phyloP scores from a whole-genome alignment of 139 green algal genomes.

The Zygnema circumcarinatum region DNA sequence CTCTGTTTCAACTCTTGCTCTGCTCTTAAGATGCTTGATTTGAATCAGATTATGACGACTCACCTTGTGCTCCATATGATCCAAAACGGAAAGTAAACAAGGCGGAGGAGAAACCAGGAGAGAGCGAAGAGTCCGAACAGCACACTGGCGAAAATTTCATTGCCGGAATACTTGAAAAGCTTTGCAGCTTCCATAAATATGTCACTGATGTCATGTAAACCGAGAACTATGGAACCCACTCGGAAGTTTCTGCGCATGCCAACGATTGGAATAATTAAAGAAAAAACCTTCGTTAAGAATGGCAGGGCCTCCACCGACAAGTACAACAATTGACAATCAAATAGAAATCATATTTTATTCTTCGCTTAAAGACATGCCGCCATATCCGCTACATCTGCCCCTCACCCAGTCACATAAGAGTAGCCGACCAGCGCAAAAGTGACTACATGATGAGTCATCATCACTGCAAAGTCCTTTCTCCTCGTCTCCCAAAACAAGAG shows the following conservation, averaged over 20 bases:
- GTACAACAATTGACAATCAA: too few species aligned
- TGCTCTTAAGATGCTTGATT: too few species aligned
- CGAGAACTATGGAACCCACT: constrained; percentile 76
- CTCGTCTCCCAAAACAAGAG: constrained; percentile 59
- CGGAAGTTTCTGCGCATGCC: constrained; percentile 68
- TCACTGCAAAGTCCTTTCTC: constrained; percentile 62
- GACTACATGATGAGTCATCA: constrained; percentile 56
- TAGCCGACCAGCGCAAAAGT: constrained; percentile 52
- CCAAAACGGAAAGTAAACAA: constrained; percentile 67
- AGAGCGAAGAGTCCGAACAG: constrained; percentile 69
- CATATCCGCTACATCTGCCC: too few species aligned
- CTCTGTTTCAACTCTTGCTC: too few species aligned
- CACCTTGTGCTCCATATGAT: constrained; percentile 66
- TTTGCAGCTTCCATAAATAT: constrained; percentile 82
- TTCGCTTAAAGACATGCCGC: background rate
- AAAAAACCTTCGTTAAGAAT: too few species aligned
- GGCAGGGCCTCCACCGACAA: too few species aligned
- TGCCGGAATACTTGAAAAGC: constrained; percentile 69
- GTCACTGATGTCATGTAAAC: constrained; percentile 80
- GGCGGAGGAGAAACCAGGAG: constrained; percentile 68
- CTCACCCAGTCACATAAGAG: constrained; percentile 46
- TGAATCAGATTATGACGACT: too few species aligned
- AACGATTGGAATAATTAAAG: background rate
- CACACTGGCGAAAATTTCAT: constrained; percentile 51
- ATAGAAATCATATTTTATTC: too few species aligned